Evolutionary conservation across 441 rosid species (phyloP).

Genomic region (Aquilaria agallochum): DNA sequence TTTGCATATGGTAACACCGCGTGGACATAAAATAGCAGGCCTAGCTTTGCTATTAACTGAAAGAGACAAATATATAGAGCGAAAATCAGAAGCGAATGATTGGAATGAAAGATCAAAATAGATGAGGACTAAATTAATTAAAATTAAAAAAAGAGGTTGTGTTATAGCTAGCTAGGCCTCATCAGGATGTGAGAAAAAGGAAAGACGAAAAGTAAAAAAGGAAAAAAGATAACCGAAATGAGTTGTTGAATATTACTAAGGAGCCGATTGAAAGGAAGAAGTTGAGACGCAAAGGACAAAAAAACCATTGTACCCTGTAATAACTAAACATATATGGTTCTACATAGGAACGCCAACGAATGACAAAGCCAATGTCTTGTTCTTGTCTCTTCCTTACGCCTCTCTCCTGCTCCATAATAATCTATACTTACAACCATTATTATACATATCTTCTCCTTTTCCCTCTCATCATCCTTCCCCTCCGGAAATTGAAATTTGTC

Average conservation of each 20-base stretch:
- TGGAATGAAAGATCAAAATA: too few species aligned
- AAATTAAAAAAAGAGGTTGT: too few species aligned
- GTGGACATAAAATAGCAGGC: too few species aligned
- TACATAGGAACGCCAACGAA: constrained; percentile 1
- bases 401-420: not conserved
- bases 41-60: too few species aligned
- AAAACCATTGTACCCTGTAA: constrained; percentile 7
- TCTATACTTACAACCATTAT: too few species aligned
- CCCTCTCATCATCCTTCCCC: not conserved
- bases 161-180: too few species aligned
- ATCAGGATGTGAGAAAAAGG: not conserved
- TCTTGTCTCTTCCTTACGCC: constrained; percentile 18
- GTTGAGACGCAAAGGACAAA: constrained; percentile 28
- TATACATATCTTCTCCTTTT: constrained; percentile 1
- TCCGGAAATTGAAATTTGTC: not conserved
- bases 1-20: too few species aligned
- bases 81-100: too few species aligned
- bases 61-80: too few species aligned
- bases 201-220: too few species aligned
- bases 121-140: too few species aligned
- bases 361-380: constrained; percentile 32
- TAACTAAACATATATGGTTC: constrained; percentile 10
- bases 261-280: constrained; percentile 24
- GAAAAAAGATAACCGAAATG: not conserved
- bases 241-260: not conserved